Conservation (phyloP, 2,329 filamentous ascomycete genomes). For the Aspergillus sp. region DNA sequence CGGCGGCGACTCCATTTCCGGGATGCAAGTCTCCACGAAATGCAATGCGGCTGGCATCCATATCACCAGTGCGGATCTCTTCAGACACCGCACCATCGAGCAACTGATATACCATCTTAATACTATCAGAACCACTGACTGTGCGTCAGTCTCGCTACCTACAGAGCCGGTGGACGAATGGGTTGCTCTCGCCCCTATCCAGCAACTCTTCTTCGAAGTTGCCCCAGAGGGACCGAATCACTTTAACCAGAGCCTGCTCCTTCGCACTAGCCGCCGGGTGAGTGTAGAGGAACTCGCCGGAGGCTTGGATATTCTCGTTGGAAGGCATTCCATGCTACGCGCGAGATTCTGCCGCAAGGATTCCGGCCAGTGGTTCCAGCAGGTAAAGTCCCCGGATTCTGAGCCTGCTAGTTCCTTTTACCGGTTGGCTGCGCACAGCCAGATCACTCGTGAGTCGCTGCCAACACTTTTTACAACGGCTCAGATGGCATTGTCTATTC, state of each 20-base stretch:
- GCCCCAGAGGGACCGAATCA: neutral
- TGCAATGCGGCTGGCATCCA: slow-evolving; percentile 11
- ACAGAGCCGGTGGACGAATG: neutral
- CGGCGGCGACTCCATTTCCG: slow-evolving; percentile 24
- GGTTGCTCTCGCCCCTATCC: neutral
- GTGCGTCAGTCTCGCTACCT: neutral
- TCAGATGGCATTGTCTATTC: neutral
- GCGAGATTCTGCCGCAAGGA: slow-evolving; percentile 10
- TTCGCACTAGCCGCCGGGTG: neutral
- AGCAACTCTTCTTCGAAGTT: slow-evolving; percentile 7
- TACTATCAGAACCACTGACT: too few species aligned
- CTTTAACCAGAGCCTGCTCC: neutral
- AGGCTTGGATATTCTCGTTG: slow-evolving; percentile 4
- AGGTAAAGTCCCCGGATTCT: neutral
- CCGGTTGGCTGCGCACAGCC: neutral
- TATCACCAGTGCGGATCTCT: slow-evolving; percentile 4
- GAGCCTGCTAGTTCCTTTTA: neutral
- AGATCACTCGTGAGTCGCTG: neutral
- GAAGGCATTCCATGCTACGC: slow-evolving; percentile 17
- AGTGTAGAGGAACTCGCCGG: neutral
- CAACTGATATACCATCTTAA: neutral
- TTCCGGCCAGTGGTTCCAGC: slow-evolving; percentile 3
- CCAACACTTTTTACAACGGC: neutral
- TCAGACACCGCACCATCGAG: neutral
- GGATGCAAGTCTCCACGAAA: slow-evolving; percentile 17